phyloP scores from a whole-genome alignment of 768 basidiomycete genomes.

The Galerina marginata region DNA sequence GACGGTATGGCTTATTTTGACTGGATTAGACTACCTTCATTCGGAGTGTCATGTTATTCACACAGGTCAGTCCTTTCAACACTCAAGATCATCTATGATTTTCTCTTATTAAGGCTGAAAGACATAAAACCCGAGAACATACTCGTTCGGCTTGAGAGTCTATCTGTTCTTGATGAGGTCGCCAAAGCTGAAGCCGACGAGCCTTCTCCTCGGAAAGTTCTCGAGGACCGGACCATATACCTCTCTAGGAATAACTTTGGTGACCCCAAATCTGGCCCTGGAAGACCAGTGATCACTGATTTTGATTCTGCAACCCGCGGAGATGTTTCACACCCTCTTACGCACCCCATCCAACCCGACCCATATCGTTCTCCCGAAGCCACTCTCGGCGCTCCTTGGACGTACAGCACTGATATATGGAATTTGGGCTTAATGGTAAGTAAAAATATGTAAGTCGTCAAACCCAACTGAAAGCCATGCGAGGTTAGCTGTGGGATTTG shows the following conservation, averaged over 20 bases:
- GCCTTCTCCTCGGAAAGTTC: slow-evolving; percentile 1
- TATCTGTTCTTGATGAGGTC: background rate
- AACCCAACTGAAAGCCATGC: background rate
- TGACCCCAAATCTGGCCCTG: background rate
- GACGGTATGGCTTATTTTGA: background rate
- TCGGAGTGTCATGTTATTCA: slow-evolving; percentile 1
- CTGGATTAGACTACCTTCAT: background rate
- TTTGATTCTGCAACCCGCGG: background rate
- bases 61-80: background rate
- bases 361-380: slow-evolving; percentile 6
- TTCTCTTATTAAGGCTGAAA: background rate
- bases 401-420: slow-evolving; percentile 13
- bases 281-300: background rate
- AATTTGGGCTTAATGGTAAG: slow-evolving; percentile 6
- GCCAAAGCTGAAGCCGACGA: background rate
- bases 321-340: background rate
- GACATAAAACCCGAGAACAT: slow-evolving; percentile 11
- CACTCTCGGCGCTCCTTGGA: slow-evolving; percentile 3
- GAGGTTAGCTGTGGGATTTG: slow-evolving; percentile 3
- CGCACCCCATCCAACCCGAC: slow-evolving; percentile 7
- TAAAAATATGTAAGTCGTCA: background rate
- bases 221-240: slow-evolving; percentile 2
- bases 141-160: slow-evolving; percentile 2
- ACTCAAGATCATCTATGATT: background rate
- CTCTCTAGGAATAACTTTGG: slow-evolving; percentile 8